Evolutionary conservation across 2,329 filamentous ascomycete genomes (phyloP).

Genomic region (Aureobasidium musti): DNA sequence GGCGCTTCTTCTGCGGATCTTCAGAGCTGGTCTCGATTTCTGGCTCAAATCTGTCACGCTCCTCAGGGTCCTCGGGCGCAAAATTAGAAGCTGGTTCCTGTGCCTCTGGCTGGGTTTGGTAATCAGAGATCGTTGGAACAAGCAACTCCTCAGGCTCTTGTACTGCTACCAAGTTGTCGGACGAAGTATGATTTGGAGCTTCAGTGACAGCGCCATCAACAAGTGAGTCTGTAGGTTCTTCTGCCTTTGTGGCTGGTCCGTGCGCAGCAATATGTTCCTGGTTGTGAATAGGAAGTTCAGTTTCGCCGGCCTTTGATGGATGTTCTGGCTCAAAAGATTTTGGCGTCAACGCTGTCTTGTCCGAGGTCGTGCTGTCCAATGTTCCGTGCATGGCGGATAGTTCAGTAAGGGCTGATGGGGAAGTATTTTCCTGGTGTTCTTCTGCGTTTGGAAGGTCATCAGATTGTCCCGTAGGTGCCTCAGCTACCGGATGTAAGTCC

Average conservation of each 20-base stretch:
- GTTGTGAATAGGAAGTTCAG: constrained; percentile 15
- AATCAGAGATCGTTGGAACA: background rate
- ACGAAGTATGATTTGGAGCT: background rate
- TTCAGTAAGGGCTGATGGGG: background rate
- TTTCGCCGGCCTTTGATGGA: background rate
- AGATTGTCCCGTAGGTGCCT: background rate
- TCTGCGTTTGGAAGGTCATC: background rate
- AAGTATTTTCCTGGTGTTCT: background rate
- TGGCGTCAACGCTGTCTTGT: background rate
- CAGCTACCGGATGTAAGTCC: background rate
- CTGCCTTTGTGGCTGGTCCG: background rate
- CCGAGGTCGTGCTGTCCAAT: background rate
- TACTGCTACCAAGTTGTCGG: background rate
- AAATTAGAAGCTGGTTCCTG: background rate
- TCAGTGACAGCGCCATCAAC: background rate
- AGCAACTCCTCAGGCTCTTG: background rate
- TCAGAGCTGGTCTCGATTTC: background rate
- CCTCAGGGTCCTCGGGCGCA: constrained; percentile 6
- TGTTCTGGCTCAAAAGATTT: background rate
- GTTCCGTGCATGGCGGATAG: background rate
- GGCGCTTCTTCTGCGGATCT: constrained; percentile 43
- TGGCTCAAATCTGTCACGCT: constrained; percentile 11
- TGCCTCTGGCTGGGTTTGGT: background rate
- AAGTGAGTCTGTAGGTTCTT: background rate
- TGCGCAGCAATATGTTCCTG: constrained; percentile 16